These are phyloP conservation scores for Striga asiatica DNA, from an alignment of 257 asterid genomes.

Conservation along the genomic window DNA sequence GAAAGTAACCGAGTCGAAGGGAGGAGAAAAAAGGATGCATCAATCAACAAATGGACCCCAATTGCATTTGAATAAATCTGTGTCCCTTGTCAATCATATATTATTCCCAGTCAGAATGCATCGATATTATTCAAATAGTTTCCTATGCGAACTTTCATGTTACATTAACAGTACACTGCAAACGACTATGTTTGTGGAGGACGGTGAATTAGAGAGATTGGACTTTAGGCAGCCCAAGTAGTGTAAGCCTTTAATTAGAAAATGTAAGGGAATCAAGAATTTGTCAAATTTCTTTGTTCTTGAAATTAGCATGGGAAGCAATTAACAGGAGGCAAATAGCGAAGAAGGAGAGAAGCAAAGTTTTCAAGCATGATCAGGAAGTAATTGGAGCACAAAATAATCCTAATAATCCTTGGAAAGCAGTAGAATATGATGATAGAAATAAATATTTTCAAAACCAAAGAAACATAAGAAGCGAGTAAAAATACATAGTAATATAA, in stretches of 20 bases:
- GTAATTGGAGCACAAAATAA: background rate
- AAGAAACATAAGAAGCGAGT: constrained; percentile 6
- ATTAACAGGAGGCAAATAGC: constrained; percentile 9
- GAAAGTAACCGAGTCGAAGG: background rate
- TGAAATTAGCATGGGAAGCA: constrained; percentile 1
- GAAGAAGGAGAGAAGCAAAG: background rate
- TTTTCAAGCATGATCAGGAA: constrained; percentile 4
- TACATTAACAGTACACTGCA: background rate
- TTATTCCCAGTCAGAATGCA: constrained; percentile 1
- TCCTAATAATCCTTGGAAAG: constrained; percentile 6
- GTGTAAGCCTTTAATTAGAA: background rate
- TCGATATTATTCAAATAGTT: constrained; percentile 7
- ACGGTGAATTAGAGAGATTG: constrained; percentile 7
- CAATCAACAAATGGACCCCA: constrained; percentile 4
- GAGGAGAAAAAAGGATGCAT: constrained; percentile 4
- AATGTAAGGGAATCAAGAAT: background rate
- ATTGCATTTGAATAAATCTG: constrained; percentile 10
- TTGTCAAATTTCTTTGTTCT: background rate
- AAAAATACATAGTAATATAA: constrained; percentile 11
- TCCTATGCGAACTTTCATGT: background rate
- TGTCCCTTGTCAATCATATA: constrained; percentile 2
- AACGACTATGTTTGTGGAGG: background rate
- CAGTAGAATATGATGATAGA: background rate
- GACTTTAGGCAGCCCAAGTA: constrained; percentile 7
- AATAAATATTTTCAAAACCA: constrained; percentile 2